These are phyloP conservation scores for Lophium mytilinum DNA, from an alignment of 495 filamentous ascomycete genomes.

Conservation along the genomic window DNA sequence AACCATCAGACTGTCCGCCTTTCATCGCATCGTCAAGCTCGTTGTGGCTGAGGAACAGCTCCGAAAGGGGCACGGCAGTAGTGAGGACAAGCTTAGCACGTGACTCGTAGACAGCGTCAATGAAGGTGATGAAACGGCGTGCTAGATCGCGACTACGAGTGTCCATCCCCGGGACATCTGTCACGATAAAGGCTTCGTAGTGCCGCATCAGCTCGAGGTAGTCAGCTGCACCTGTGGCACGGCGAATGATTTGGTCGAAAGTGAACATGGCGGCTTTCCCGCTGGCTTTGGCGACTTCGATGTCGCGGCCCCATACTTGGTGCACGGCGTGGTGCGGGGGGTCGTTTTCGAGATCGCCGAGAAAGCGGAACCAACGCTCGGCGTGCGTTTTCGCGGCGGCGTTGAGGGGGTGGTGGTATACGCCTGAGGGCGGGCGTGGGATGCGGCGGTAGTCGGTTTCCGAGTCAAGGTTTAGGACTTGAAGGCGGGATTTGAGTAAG, in stretches of 20 bases:
- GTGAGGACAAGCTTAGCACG: conserved; percentile 94
- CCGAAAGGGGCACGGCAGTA: conserved; percentile 68
- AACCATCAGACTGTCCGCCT: conserved; percentile 29
- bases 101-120: conserved; percentile 86
- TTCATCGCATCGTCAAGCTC: conserved; percentile 56
- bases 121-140: conserved; percentile 89
- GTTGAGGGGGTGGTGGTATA: conserved; percentile 84
- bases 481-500: conserved; percentile 70
- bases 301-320: conserved; percentile 87
- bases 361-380: conserved; percentile 88
- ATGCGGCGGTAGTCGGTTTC: conserved; percentile 96
- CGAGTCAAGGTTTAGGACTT: conserved; percentile 89
- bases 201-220: conserved; percentile 86
- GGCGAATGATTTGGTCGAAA: conserved; percentile 82
- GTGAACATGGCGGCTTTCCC: conserved; percentile 82
- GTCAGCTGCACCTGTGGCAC: conserved; percentile 83
- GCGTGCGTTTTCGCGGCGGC: conserved; percentile 69
- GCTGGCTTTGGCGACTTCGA: conserved; percentile 78
- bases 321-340: conserved; percentile 71
- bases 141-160: conserved; percentile 79
- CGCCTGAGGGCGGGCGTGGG: conserved; percentile 82
- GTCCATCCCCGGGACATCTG: conserved; percentile 87
- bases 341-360: conserved; percentile 72
- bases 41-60: conserved; percentile 78
- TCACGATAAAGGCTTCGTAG: conserved; percentile 88